Evolutionary conservation across 75 land plant species (phyloP).

Genomic region (Pinus taeda): DNA sequence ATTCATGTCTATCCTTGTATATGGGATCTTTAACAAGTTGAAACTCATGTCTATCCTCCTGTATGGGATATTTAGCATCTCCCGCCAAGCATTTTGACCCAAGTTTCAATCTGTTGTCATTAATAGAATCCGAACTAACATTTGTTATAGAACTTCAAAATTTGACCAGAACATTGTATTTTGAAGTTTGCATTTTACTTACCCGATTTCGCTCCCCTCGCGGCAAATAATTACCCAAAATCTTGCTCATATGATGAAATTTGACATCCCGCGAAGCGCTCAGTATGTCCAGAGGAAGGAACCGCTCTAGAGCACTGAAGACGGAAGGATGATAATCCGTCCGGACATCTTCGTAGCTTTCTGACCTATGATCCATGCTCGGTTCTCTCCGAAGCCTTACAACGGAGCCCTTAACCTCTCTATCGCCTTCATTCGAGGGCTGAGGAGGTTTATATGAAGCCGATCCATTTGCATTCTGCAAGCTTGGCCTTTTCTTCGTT

Average conservation of each 20-base stretch:
- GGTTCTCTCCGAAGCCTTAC: slow-evolving; percentile 59
- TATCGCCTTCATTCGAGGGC: slow-evolving; percentile 20
- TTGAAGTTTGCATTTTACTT: slow-evolving; percentile 10
- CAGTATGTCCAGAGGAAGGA: slow-evolving; percentile 61
- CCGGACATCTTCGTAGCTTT: slow-evolving; percentile 68
- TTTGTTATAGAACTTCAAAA: too few species aligned
- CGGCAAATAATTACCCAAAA: slow-evolving; percentile 60
- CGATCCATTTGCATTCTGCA: slow-evolving; percentile 6
- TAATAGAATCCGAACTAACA: too few species aligned
- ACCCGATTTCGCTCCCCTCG: slow-evolving; percentile 77
- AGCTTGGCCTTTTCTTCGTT: not conserved
- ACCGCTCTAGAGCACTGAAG: slow-evolving; percentile 81
- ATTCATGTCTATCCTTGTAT: too few species aligned
- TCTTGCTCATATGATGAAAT: slow-evolving; percentile 52
- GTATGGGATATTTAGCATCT: too few species aligned
- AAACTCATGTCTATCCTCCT: too few species aligned
- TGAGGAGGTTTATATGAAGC: not conserved
- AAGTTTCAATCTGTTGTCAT: too few species aligned
- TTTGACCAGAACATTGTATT: too few species aligned
- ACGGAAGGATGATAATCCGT: slow-evolving; percentile 67
- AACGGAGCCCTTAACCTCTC: slow-evolving; percentile 7
- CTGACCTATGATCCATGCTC: slow-evolving; percentile 65
- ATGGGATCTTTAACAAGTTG: too few species aligned
- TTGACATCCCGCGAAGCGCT: slow-evolving; percentile 51
- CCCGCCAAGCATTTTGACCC: too few species aligned